These are phyloP conservation scores for Dactylellina drechsleri DNA, from an alignment of 2,329 filamentous ascomycete species.

Conservation along the genomic window DNA sequence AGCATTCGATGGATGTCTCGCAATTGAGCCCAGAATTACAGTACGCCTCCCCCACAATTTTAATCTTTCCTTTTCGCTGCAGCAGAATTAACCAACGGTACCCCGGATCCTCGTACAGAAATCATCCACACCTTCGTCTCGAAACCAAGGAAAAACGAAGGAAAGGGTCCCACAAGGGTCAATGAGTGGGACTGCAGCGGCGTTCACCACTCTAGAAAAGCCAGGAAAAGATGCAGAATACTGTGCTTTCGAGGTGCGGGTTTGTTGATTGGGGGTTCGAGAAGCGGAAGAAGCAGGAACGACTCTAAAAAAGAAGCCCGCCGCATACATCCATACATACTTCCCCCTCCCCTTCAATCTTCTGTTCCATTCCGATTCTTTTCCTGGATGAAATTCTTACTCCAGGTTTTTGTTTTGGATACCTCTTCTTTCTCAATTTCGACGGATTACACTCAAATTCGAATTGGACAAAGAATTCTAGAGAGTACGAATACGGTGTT, in stretches of 20 bases:
- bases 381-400: conserved; percentile 9
- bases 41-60: conserved; percentile 49
- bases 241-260: background rate
- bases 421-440: conserved; percentile 3
- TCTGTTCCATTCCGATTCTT: conserved; percentile 14
- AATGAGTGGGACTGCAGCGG: conserved; percentile 10
- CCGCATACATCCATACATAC: conserved; percentile 6
- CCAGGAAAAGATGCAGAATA: conserved; percentile 15
- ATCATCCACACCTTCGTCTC: conserved; percentile 28
- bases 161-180: conserved; percentile 2
- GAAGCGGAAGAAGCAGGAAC: conserved; percentile 12
- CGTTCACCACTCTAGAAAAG: conserved; percentile 44
- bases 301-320: conserved; percentile 43
- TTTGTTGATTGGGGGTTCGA: conserved; percentile 8
- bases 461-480: conserved; percentile 21
- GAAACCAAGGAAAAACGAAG: conserved; percentile 18
- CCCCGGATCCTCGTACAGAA: conserved; percentile 44
- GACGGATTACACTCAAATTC: background rate
- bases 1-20: conserved; percentile 27
- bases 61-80: conserved; percentile 16
- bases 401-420: conserved; percentile 17
- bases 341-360: conserved; percentile 13
- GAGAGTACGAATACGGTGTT: background rate
- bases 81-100: conserved; percentile 22
- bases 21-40: conserved; percentile 31